Percentiles rank a stretch among this genome's conserved stretches.
These are phyloP conservation scores for Syzygium syzygioides DNA, from an alignment of 441 rosid species.

Conservation along the genomic window DNA sequence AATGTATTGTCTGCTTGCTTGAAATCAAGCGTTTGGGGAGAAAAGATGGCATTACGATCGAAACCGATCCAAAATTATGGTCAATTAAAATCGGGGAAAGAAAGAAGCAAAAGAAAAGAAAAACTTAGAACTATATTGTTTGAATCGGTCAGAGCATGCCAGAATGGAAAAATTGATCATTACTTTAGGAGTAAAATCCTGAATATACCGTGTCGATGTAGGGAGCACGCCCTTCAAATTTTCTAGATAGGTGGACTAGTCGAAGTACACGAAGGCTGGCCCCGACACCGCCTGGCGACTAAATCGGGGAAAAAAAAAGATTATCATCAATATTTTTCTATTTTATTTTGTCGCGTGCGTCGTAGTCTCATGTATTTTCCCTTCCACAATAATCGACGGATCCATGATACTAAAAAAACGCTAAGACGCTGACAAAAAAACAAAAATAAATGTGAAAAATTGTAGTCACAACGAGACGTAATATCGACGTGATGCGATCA, in stretches of 20 bases:
- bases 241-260: background rate
- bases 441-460: background rate
- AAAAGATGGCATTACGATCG: background rate
- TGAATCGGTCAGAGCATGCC: background rate
- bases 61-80: background rate
- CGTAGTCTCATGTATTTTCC: background rate
- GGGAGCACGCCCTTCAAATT: background rate
- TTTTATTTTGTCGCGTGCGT: background rate
- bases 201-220: no score
- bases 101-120: background rate
- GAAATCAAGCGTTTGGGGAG: background rate
- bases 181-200: background rate
- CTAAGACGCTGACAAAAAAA: background rate
- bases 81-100: background rate
- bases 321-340: background rate
- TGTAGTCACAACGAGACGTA: background rate
- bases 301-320: background rate
- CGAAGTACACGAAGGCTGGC: background rate
- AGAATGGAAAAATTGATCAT: background rate
- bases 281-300: rapidly evolving
- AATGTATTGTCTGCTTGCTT: background rate
- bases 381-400: background rate
- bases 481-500: background rate
- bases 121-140: background rate
- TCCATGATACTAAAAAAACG: background rate